Evolutionary conservation across 768 basidiomycete genomes (phyloP).

Genomic region (Coprinellus micaceus): DNA sequence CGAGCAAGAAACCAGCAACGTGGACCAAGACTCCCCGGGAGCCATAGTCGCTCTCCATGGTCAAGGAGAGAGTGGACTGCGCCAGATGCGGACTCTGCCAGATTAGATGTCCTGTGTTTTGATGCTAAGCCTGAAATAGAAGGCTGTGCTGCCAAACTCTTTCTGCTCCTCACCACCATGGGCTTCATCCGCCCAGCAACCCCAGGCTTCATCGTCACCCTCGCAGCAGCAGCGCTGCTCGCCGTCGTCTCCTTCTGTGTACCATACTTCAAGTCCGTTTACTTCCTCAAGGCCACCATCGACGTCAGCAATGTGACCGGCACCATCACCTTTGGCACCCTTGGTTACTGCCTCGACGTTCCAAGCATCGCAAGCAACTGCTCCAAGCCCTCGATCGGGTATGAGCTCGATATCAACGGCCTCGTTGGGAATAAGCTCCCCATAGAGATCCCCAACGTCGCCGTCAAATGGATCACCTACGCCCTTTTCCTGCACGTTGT

Average conservation of each 20-base stretch:
- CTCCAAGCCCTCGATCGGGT: slow-evolving; percentile 79
- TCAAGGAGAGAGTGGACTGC: background rate
- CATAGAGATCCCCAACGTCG: slow-evolving; percentile 74
- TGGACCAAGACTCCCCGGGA: slow-evolving; percentile 25
- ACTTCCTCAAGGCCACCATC: slow-evolving; percentile 79
- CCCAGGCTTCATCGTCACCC: slow-evolving; percentile 82
- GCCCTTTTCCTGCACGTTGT: slow-evolving; percentile 89
- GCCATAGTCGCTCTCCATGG: slow-evolving; percentile 12
- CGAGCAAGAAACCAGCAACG: slow-evolving; percentile 30
- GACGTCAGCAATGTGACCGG: slow-evolving; percentile 45
- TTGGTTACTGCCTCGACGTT: slow-evolving; percentile 81
- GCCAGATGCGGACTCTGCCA: too few relatives aligned
- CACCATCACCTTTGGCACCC: slow-evolving; percentile 77
- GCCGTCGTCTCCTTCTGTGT: slow-evolving; percentile 88
- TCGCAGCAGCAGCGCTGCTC: slow-evolving; percentile 74
- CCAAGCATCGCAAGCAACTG: slow-evolving; percentile 56
- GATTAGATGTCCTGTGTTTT: background rate
- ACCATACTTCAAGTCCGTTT: slow-evolving; percentile 84
- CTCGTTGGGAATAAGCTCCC: slow-evolving; percentile 66
- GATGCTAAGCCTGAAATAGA: background rate
- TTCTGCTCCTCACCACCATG: slow-evolving; percentile 35
- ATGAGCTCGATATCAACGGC: slow-evolving; percentile 81
- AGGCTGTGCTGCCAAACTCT: slow-evolving; percentile 5
- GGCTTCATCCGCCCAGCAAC: slow-evolving; percentile 77
- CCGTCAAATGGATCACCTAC: slow-evolving; percentile 95